Base-by-base conservation (phyloP, 345 rosid genomes). In the Eucalyptus pauciflora region DNA sequence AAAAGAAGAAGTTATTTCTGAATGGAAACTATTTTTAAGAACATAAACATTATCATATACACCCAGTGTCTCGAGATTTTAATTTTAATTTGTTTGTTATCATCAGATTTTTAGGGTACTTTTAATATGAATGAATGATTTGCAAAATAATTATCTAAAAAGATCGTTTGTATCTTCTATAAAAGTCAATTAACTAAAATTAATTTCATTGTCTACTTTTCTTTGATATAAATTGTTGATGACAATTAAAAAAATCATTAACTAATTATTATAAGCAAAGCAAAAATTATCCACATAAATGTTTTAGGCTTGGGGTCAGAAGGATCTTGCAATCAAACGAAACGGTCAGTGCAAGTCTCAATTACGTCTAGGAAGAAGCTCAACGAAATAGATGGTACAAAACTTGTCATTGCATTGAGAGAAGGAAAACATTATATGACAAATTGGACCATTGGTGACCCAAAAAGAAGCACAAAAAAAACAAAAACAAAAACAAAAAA, bases 1-100 rank as follows among this genome's bases (percentile, higher is more conserved):
- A 43, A 7, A 3, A 52, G 17, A 49, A 13, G 17, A 51, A 18
- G 56, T 3, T 52, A 52, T 7, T 1, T 52, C 2, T 52, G 0
- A 52, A 18, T 52, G 10, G 24, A 52, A 52, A 52, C 24, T 0
- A 4, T 52, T 52, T 52, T 52, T 52, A 52, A 52, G 56, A 52
- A 18, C 10, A 52, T 52, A 52, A 7, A 7, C 56, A 0, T 52
- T 52, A 52, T 24, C 56, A 18, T 52, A 1, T 52, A 52, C 0
- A 52, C 1, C 56, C 24, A 18, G 2, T 7, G 10, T 52, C 56
- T 52, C 56, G 8, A 18, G 24, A 18, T 52, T 18, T 52, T 24
- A 52, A 52, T 52, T 52, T 52, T 0, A 52, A 52, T 18, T 52
- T 52, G 56, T 18, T 3, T 52, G 24, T 52, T 52, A 52, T 52